Percentiles rank a stretch among this genome's conserved stretches.
These are phyloP conservation scores for Leptomonas pyrrhocoris DNA, from an alignment of 208 protist species.

Conservation along the genomic window DNA sequence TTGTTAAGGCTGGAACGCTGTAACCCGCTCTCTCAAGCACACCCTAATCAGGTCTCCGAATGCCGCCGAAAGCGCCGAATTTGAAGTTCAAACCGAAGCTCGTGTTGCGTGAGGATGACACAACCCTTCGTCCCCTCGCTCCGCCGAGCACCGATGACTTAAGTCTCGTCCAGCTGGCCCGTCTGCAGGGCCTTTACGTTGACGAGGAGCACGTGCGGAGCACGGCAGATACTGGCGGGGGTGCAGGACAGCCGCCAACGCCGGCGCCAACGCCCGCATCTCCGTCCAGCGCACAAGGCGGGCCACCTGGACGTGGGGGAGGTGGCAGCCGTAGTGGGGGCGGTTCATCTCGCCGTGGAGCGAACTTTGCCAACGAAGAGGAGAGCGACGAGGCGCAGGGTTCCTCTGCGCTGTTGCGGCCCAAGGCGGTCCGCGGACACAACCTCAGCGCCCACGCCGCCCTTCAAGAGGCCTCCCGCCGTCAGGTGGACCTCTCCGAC, in stretches of 20 bases:
- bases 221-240: neutral
- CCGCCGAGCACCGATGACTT: constrained; percentile 31
- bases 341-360: neutral
- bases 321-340: constrained; percentile 8
- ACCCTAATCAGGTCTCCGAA: constrained; percentile 12
- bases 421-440: constrained; percentile 19
- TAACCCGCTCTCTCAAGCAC: neutral
- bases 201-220: constrained; percentile 10
- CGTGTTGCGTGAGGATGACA: constrained; percentile 39
- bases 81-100: constrained; percentile 75
- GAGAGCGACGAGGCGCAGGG: constrained; percentile 2
- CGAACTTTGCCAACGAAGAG: neutral
- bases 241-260: neutral
- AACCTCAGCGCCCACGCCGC: constrained; percentile 36
- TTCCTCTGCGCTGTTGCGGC: constrained; percentile 19
- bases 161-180: constrained; percentile 63
- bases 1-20: neutral
- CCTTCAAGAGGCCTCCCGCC: constrained; percentile 45
- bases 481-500: constrained; percentile 35
- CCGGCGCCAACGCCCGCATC: constrained; percentile 3
- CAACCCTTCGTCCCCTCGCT: constrained; percentile 8
- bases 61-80: constrained; percentile 75
- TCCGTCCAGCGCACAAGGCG: neutral
- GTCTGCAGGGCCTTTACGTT: constrained; percentile 56
- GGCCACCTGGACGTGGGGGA: constrained; percentile 11